Evolutionary conservation across 2,329 filamentous ascomycete genomes (phyloP), one percentile per base, ranked within the genome.

Genomic region (Hypoxylon sp.): DNA sequence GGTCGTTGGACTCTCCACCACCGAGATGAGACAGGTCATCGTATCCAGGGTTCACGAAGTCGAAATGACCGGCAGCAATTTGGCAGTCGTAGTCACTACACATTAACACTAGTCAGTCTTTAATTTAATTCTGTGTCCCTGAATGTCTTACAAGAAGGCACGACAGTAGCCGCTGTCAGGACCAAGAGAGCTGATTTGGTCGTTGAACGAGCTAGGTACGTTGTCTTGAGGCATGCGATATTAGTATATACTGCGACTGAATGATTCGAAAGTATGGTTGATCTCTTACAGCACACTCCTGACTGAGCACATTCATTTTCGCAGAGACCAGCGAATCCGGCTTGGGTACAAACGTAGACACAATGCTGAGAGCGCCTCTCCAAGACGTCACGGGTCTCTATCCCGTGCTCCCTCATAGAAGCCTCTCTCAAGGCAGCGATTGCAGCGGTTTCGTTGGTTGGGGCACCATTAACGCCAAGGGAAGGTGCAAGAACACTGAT

Each of bases 351-450:
- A n/a, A 41, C 38, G 10, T 41, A 41, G 38, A 41, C 38, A 3
- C 38, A 41, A 41, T 41, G 38, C 38, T 41, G 38, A 10, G 38
- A n/a, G 2, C 38, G 38, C n/a, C 10, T 41, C 38, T 41, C 38
- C 38, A 41, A n/a, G 3, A 19, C 38, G 0, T 41, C 38, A 6
- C n/a, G 38, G 7, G 38, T 17, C 38, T 41, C 38, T 41, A 41
- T 10, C n/a, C 38, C 38, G 10, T 41, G 38, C n/a, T 19, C 38
- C 38, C 10, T 41, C 38, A 41, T 41, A 19, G 38, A 41, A 41
- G 38, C 38, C 38, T 41, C 38, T 41, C n/a, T 41, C 38, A 41
- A 19, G n/a, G 38, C n/a, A 41, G 38, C 38, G 38, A 41, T 10
- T 17, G 38, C n/a, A 9, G 5, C 38, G 7, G 14, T 41, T 3